Percentiles rank a stretch among this genome's conserved stretches.
Conservation (phyloP, 345 rosid genomes). For the Geranium brycei region DNA sequence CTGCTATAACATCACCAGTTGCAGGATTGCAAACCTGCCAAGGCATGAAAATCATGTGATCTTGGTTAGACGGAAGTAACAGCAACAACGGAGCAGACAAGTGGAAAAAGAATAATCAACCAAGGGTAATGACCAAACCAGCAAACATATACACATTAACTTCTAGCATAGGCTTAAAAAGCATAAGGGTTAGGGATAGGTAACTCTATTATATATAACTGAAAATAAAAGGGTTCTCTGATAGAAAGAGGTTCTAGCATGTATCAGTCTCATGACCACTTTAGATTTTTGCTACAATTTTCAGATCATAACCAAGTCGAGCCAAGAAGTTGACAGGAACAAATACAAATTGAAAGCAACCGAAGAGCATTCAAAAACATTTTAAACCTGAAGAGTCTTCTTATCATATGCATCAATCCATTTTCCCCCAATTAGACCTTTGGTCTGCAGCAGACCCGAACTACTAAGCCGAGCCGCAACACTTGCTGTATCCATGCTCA, state of each 20-base stretch:
- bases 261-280: not conserved
- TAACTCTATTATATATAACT: not conserved
- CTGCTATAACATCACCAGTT: conserved; percentile 61
- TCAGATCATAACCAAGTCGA: not conserved
- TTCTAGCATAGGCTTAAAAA: not conserved
- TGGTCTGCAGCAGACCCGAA: conserved; percentile 48
- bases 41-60: not conserved
- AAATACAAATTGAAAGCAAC: not conserved
- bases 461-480: conserved; percentile 29
- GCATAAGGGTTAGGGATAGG: not conserved
- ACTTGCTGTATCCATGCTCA: conserved; percentile 40
- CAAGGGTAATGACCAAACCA: no score
- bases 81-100: no score
- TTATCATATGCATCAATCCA: conserved; percentile 75
- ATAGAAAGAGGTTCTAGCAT: no score
- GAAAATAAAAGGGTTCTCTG: not conserved
- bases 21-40: conserved; percentile 85
- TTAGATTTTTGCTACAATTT: not conserved
- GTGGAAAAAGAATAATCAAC: no score
- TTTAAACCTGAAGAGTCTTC: conserved; percentile 49
- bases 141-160: not conserved
- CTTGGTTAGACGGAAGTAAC: not conserved
- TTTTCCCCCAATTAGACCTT: conserved; percentile 76
- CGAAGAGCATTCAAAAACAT: not conserved
- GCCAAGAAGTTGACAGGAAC: not conserved